Conservation (phyloP, 2,329 filamentous ascomycete genomes). For the Cytospora leucostoma region DNA sequence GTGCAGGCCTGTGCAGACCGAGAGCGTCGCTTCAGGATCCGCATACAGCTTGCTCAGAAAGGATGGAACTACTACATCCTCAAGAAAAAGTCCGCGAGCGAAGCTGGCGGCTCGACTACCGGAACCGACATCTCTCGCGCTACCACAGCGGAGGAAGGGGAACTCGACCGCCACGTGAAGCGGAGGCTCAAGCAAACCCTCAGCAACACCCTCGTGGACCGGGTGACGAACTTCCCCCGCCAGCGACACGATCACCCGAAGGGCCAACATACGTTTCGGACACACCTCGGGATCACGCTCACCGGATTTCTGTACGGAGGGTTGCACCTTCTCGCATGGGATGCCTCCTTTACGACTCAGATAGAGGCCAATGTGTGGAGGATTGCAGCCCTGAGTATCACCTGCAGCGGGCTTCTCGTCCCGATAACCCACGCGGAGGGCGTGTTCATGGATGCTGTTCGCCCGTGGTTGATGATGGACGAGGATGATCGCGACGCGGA, state of each 20-base stretch:
- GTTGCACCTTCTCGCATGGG: conserved; percentile 21
- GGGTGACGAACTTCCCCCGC: conserved; percentile 22
- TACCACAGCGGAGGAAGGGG: not conserved
- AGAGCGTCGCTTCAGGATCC: conserved; percentile 13
- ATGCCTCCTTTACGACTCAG: conserved; percentile 8
- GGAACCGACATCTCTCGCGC: not conserved
- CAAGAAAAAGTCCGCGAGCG: not conserved
- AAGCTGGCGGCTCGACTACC: not conserved
- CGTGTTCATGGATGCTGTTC: not conserved
- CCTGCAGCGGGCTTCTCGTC: conserved; percentile 18
- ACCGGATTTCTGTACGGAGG: conserved; percentile 20
- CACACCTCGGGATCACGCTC: conserved; percentile 18
- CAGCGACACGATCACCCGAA: conserved; percentile 11
- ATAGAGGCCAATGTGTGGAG: conserved; percentile 9
- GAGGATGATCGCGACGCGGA: conserved; percentile 22
- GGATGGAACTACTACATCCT: conserved; percentile 24
- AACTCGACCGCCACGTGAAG: not conserved
- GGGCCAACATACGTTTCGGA: conserved; percentile 11
- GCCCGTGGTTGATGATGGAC: conserved; percentile 22
- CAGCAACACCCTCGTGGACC: conserved; percentile 18
- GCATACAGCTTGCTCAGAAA: conserved; percentile 18
- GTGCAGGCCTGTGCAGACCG: conserved; percentile 17
- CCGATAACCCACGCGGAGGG: conserved; percentile 20
- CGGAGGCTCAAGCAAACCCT: conserved; percentile 8
- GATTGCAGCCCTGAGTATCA: conserved; percentile 2